These are phyloP conservation scores for Salix koriyanagi DNA, from an alignment of 345 rosid species.

Conservation along the genomic window DNA sequence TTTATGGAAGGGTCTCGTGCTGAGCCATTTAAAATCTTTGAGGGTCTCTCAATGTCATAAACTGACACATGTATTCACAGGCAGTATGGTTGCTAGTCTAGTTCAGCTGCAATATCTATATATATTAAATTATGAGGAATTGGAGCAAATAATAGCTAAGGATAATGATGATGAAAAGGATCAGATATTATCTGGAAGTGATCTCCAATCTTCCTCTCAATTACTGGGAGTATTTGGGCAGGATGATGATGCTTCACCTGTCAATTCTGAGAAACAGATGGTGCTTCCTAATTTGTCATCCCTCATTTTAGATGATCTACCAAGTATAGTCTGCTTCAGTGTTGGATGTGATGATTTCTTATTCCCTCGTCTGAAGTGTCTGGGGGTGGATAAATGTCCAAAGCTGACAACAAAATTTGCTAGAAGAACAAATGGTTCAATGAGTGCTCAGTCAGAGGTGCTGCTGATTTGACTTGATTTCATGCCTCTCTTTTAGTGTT, in stretches of 20 bases:
- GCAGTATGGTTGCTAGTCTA: too few relatives aligned
- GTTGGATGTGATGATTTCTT: not conserved
- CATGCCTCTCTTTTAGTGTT: too few relatives aligned
- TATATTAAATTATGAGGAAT: too few relatives aligned
- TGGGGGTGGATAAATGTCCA: fast-evolving
- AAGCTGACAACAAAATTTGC: not conserved
- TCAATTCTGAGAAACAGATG: not conserved
- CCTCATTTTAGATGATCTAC: not conserved
- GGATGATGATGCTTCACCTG: not conserved
- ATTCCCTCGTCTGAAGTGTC: not conserved
- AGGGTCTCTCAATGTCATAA: fast-evolving
- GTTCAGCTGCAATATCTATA: too few relatives aligned
- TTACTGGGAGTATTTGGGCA: not conserved
- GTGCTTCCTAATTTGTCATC: not conserved
- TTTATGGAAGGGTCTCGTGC: too few relatives aligned
- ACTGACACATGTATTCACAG: too few relatives aligned
- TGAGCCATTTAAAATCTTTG: too few relatives aligned
- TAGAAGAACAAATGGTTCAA: too few relatives aligned
- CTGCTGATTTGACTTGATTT: too few relatives aligned
- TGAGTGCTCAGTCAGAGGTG: too few relatives aligned
- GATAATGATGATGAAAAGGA: too few relatives aligned
- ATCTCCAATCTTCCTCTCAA: not conserved
- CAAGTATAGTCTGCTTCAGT: not conserved
- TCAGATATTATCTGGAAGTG: not conserved
- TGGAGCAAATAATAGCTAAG: too few relatives aligned